Evolutionary conservation across 768 basidiomycete species (phyloP).

Genomic region (Serendipita sp.): DNA sequence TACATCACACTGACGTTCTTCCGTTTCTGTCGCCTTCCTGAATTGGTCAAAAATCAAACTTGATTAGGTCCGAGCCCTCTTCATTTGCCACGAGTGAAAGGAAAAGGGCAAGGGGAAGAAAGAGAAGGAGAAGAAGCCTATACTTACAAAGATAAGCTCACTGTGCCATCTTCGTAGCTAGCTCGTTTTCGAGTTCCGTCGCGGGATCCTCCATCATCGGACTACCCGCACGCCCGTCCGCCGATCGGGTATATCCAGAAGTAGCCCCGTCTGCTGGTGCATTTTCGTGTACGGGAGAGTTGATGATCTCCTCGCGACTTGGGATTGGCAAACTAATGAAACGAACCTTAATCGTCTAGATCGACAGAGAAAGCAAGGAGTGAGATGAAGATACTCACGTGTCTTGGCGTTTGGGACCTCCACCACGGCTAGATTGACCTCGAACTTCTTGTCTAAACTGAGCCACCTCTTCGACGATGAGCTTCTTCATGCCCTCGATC

Average conservation of each 20-base stretch:
- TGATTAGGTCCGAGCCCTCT: too few relatives aligned
- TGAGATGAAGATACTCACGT: slow-evolving; percentile 30
- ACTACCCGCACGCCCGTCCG: slow-evolving; percentile 31
- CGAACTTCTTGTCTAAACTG: slow-evolving; percentile 82
- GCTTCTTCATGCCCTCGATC: slow-evolving; percentile 91
- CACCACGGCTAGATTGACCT: slow-evolving; percentile 55
- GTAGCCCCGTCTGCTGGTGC: slow-evolving; percentile 48
- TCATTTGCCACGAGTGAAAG: too few relatives aligned
- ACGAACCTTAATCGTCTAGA: not conserved
- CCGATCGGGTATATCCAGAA: slow-evolving; percentile 41
- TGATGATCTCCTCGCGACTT: slow-evolving; percentile 63
- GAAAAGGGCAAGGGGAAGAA: too few relatives aligned
- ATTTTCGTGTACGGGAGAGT: slow-evolving; percentile 53
- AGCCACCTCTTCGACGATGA: slow-evolving; percentile 88
- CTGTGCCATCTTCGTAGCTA: slow-evolving; percentile 26
- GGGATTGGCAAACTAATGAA: slow-evolving; percentile 56
- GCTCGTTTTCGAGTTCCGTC: slow-evolving; percentile 69
- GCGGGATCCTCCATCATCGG: slow-evolving; percentile 77
- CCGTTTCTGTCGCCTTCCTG: too few relatives aligned
- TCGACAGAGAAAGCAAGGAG: not conserved
- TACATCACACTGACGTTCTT: too few relatives aligned
- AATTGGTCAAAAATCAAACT: too few relatives aligned
- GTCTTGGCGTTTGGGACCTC: slow-evolving; percentile 62
- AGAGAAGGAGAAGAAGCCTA: too few relatives aligned
- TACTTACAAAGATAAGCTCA: not conserved